These are phyloP conservation scores for Tilletia indica DNA, from an alignment of 1,284 basidiomycete species.

Conservation along the genomic window DNA sequence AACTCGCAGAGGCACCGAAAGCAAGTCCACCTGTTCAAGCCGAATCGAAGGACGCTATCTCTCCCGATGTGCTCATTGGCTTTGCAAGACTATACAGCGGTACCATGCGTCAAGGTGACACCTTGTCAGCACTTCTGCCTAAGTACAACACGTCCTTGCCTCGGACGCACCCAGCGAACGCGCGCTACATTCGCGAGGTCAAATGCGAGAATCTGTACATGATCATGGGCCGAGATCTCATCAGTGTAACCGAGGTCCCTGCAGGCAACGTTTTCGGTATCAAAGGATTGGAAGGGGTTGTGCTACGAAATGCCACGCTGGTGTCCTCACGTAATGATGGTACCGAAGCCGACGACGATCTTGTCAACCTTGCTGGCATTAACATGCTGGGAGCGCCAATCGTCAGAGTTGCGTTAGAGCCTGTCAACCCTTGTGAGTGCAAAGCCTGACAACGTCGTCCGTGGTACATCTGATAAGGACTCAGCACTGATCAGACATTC, in stretches of 20 bases:
- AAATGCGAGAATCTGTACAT: conserved; percentile 79
- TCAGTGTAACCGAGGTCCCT: conserved; percentile 76
- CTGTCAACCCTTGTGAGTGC: conserved; percentile 66
- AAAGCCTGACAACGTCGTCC: neutral
- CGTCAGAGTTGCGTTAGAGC: conserved; percentile 91
- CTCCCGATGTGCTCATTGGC: conserved; percentile 61
- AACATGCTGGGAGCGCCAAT: conserved; percentile 68
- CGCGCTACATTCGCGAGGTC: conserved; percentile 67
- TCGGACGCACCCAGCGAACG: conserved; percentile 65
- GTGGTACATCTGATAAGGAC: too few species aligned
- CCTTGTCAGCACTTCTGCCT: conserved; percentile 73
- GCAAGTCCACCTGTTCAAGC: neutral
- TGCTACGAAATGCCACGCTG: conserved; percentile 85
- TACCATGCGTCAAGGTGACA: conserved; percentile 68
- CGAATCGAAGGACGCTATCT: neutral
- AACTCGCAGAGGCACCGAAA: neutral
- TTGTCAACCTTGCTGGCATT: conserved; percentile 52
- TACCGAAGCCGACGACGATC: conserved; percentile 16
- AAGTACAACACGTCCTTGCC: conserved; percentile 76
- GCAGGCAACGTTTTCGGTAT: conserved; percentile 96
- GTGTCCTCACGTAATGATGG: conserved; percentile 62
- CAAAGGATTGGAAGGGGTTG: conserved; percentile 81
- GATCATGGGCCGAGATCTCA: conserved; percentile 96
- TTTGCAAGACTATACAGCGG: conserved; percentile 94
- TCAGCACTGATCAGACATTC: neutral